Percentiles rank a stretch among this genome's conserved stretches.
Evolutionary conservation across 768 basidiomycete species (phyloP).

Genomic region (Boletus fagicola): DNA sequence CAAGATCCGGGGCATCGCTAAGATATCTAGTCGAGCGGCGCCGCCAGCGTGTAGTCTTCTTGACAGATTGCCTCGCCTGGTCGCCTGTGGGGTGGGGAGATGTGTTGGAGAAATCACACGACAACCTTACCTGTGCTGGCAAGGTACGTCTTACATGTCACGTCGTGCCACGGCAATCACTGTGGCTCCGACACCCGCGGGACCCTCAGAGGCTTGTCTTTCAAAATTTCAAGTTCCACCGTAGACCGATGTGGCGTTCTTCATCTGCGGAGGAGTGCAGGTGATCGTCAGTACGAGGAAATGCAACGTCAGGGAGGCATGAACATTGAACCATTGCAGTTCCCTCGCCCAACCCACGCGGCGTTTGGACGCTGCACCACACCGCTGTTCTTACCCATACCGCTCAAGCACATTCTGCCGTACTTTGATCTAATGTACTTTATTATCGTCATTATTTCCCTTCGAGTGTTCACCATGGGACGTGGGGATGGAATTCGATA

Average conservation of each 20-base stretch:
- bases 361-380: not conserved
- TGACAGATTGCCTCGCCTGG: not conserved
- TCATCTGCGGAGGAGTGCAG: too few species aligned
- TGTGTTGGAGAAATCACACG: not conserved
- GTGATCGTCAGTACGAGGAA: too few species aligned
- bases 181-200: too few species aligned
- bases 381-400: not conserved
- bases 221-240: not conserved
- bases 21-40: not conserved
- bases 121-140: not conserved
- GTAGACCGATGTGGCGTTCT: not conserved
- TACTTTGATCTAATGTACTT: not conserved
- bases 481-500: constrained; percentile 32
- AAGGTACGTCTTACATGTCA: too few species aligned
- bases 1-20: not conserved
- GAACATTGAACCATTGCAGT: not conserved
- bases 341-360: not conserved
- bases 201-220: not conserved
- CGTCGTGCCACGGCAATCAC: not conserved
- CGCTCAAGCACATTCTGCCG: not conserved
- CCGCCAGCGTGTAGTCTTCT: not conserved
- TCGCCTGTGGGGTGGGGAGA: not conserved
- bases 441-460: not conserved
- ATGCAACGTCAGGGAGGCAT: not conserved
- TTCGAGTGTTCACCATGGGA: constrained; percentile 2